Evolutionary conservation across 1,139 yeast species (phyloP).

Genomic region (Candida labiduridarum): DNA sequence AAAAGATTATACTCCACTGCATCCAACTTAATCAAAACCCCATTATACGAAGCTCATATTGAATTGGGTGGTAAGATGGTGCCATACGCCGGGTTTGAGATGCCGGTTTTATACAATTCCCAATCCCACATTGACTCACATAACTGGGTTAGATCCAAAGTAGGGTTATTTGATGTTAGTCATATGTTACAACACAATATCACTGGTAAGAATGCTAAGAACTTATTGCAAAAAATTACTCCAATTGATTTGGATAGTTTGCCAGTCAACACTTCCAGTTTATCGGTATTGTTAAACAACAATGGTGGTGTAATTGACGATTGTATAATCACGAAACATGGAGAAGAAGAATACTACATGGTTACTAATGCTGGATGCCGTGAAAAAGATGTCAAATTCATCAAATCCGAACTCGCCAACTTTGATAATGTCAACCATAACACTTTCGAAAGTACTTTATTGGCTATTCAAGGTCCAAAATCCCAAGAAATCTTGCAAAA

Average conservation of each 20-base stretch:
- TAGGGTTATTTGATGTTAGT: slow-evolving; percentile 93
- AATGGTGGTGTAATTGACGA: slow-evolving; percentile 91
- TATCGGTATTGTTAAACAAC: slow-evolving; percentile 75
- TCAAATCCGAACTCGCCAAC: slow-evolving; percentile 51
- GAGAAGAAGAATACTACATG: slow-evolving; percentile 74
- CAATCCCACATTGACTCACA: slow-evolving; percentile 92
- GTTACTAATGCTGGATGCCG: slow-evolving; percentile 98
- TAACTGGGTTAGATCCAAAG: slow-evolving; percentile 85
- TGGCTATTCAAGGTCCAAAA: slow-evolving; percentile 92
- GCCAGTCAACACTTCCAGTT: slow-evolving; percentile 61
- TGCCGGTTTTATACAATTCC: slow-evolving; percentile 87
- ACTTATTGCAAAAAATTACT: slow-evolving; percentile 74
- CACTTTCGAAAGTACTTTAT: slow-evolving; percentile 71
- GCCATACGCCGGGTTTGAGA: slow-evolving; percentile 90
- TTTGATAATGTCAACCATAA: slow-evolving; percentile 57
- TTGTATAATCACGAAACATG: slow-evolving; percentile 85
- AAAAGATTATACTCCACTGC: slow-evolving; percentile 32
- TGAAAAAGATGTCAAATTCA: slow-evolving; percentile 71
- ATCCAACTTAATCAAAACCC: slow-evolving; percentile 56
- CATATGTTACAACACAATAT: slow-evolving; percentile 93
- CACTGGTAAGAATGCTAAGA: slow-evolving; percentile 67
- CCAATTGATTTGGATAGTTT: slow-evolving; percentile 76
- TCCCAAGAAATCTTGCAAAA: slow-evolving; percentile 68
- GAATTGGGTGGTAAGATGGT: slow-evolving; percentile 87
- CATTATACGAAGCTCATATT: slow-evolving; percentile 79